These are phyloP conservation scores for Coemansia sp. DNA, from an alignment of 192 early-diverging fungal species.

Conservation along the genomic window DNA sequence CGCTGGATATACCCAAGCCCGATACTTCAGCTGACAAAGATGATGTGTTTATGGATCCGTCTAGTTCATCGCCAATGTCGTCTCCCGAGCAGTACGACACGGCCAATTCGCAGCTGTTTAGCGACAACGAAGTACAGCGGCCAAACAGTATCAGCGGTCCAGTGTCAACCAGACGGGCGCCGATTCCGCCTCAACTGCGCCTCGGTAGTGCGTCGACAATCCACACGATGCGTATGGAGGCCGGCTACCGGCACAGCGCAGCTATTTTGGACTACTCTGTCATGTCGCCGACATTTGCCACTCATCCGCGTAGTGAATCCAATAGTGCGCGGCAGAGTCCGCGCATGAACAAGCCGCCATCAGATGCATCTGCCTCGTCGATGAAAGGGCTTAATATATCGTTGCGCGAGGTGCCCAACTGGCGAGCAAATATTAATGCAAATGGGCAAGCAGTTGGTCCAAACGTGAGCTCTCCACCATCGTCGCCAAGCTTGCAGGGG, in stretches of 20 bases:
- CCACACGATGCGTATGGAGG: background rate
- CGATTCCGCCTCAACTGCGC: slow-evolving; percentile 2
- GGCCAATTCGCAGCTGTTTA: slow-evolving; percentile 19
- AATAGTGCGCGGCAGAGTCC: background rate
- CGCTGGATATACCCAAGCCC: background rate
- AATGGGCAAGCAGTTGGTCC: slow-evolving; percentile 28
- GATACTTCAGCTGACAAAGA: background rate
- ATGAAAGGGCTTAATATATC: background rate
- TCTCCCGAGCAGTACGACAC: slow-evolving; percentile 13
- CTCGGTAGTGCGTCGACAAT: background rate
- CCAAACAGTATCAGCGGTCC: background rate
- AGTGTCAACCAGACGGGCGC: background rate
- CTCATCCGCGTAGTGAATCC: background rate
- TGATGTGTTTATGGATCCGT: slow-evolving; percentile 1
- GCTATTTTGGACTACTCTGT: background rate
- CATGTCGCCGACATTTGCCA: slow-evolving; percentile 4
- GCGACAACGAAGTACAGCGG: background rate
- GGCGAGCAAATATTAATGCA: background rate
- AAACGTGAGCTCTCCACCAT: slow-evolving; percentile 37
- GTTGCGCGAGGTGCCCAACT: background rate
- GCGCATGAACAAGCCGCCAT: background rate
- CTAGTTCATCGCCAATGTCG: background rate
- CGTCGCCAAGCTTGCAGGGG: slow-evolving; percentile 28
- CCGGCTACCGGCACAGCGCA: background rate
- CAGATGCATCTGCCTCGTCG: background rate